Evolutionary conservation across 495 filamentous ascomycete genomes (phyloP), one percentile per base, ranked within the genome.

Genomic region (Aspergillus saccharolyticus): DNA sequence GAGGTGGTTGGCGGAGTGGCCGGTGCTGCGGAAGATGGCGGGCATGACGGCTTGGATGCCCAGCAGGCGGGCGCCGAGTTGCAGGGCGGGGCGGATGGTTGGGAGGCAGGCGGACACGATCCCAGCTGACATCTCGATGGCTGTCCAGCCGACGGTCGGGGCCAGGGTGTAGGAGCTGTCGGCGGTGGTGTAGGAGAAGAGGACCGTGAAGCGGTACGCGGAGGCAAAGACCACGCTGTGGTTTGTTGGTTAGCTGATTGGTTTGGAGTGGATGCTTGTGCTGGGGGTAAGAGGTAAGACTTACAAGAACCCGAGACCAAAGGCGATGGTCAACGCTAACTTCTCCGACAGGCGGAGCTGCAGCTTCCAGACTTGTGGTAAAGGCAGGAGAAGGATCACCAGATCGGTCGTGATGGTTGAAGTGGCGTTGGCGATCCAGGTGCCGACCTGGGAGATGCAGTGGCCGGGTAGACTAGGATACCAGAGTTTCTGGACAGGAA

Each of bases 331-430:
- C 3, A 73, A 9, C 2, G 57, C 54, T 4, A 63, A 8, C 43
- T 70, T 73, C 52, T 69, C 63, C 0, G 61, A 56, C 1, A 52
- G 20, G 24, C 59, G 61, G n/a, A 66, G 59, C 22, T 79, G 68
- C 44, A 79, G 42, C 10, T 57, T 60, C 75, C 74, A 79, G 24
- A 79, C 68, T 17, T 72, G 65, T 1, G 68, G 71, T 1, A 78
- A 58, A 0, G 79, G 78, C 19, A 81, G 63, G n/a, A 67, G 52
- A 3, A 80, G 64, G 17, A 82, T 80, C 12, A 66, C 59, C 33
- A 80, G 55, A 53, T 82, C 76, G 33, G 72, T 76, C 6, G 73
- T 53, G 21, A 83, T 74, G 42, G 77, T 80, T 25, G 74, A 73
- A 10, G 77, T 68, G 8, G 74, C 74, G n/a, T 77, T 76, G 9